phyloP scores from a whole-genome alignment of 768 basidiomycete genomes.

The Leucogyrophana mollusca region DNA sequence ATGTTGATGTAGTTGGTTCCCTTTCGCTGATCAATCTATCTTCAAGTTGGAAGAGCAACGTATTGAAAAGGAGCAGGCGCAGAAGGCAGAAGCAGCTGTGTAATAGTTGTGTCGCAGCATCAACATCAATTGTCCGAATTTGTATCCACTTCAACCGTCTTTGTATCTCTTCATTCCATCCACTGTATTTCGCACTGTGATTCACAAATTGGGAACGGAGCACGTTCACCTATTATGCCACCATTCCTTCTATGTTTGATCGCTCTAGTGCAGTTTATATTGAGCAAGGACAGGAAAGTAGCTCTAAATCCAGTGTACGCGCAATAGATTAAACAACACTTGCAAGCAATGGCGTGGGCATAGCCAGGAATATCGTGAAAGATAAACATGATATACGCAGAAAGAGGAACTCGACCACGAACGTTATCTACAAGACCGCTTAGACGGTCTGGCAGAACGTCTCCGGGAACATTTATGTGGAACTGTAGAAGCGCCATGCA shows the following conservation, averaged over 20 bases:
- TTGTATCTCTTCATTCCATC: no score
- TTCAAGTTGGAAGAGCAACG: conserved; percentile 28
- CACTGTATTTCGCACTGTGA: no score
- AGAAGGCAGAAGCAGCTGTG: conserved; percentile 1
- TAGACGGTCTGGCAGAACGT: neutral
- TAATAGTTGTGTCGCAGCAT: no score
- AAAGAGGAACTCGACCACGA: neutral
- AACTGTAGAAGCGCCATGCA: conserved; percentile 77
- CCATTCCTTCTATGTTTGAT: no score
- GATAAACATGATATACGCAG: conserved; percentile 7
- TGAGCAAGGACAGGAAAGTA: conserved; percentile 2
- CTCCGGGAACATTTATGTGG: conserved; percentile 33
- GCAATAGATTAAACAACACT: conserved; percentile 12
- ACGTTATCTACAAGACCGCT: no score
- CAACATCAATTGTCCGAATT: no score
- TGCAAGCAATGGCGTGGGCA: conserved; percentile 1
- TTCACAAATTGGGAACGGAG: no score
- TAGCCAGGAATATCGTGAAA: conserved; percentile 12
- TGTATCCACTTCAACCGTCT: no score
- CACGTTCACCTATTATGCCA: no score
- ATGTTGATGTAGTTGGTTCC: neutral
- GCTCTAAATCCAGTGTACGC: conserved; percentile 15
- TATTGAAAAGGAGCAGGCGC: conserved; percentile 15
- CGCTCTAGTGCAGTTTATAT: conserved; percentile 1
- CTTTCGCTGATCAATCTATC: conserved; percentile 1